Evolutionary conservation across 2,329 filamentous ascomycete species (phyloP).

Genomic region (Didymella pomorum): DNA sequence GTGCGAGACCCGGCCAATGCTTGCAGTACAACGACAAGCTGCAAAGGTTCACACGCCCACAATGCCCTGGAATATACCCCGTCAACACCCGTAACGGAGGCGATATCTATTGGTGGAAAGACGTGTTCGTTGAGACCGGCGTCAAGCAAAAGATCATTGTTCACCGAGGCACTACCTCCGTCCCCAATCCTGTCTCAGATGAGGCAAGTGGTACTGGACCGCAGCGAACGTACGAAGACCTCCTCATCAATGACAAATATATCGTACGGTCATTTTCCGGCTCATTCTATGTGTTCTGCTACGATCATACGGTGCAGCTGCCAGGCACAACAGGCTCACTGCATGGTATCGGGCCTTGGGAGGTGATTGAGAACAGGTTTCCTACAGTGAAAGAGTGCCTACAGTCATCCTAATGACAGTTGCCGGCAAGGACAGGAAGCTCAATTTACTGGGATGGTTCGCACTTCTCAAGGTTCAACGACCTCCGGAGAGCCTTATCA

Average conservation of each 20-base stretch:
- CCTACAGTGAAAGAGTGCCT: neutral
- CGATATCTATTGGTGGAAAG: constrained; percentile 28
- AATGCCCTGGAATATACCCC: neutral
- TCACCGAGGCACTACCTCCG: constrained; percentile 3
- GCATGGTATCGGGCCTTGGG: constrained; percentile 4
- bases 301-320: constrained; percentile 14
- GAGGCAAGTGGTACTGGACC: neutral
- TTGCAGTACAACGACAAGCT: constrained; percentile 28
- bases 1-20: no score
- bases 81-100: neutral
- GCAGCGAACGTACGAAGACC: neutral
- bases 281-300: constrained; percentile 12
- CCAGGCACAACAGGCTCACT: constrained; percentile 5
- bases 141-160: neutral
- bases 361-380: neutral
- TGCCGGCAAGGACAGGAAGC: neutral
- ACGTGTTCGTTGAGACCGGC: constrained; percentile 17
- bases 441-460: neutral
- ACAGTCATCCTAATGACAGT: neutral
- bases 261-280: constrained; percentile 1
- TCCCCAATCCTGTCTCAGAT: neutral
- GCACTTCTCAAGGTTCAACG: neutral
- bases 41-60: constrained; percentile 13
- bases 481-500: neutral
- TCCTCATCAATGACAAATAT: constrained; percentile 13